Percentiles rank a stretch among this genome's conserved stretches.
Conservation (phyloP, 306 rosid genomes). For the Cucurbita maxima region DNA sequence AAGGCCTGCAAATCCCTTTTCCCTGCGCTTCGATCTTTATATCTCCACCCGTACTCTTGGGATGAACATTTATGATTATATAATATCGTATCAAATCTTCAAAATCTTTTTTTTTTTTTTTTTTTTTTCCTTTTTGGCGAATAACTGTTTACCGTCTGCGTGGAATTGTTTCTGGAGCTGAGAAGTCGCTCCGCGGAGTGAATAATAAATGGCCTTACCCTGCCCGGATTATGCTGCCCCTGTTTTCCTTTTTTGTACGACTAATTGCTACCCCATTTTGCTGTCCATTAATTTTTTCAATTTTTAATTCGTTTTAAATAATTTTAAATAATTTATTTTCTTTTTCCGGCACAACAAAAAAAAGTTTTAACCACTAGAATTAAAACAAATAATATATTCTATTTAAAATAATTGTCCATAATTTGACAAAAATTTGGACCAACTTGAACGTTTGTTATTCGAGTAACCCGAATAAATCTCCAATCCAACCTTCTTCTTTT, state of each 20-base stretch:
- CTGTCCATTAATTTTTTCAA: neutral
- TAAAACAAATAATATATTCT: too few relatives aligned
- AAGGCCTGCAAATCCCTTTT: neutral
- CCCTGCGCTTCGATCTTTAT: constrained; percentile 1
- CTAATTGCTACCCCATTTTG: neutral
- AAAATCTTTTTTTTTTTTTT: neutral
- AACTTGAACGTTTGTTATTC: too few relatives aligned
- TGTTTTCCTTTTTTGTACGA: neutral
- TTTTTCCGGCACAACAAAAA: too few relatives aligned
- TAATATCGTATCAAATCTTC: neutral
- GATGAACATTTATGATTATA: neutral
- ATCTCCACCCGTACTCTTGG: neutral
- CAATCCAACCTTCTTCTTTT: too few relatives aligned
- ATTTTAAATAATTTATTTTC: too few relatives aligned
- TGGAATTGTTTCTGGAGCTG: neutral
- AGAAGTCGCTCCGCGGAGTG: neutral
- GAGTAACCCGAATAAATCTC: too few relatives aligned
- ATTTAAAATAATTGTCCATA: too few relatives aligned
- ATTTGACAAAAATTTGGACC: too few relatives aligned
- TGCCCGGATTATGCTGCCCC: neutral
- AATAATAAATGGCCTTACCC: neutral
- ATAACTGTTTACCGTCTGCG: neutral
- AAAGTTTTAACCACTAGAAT: too few relatives aligned
- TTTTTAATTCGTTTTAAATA: too few relatives aligned
- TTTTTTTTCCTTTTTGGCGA: neutral